Evolutionary conservation across 768 basidiomycete species (phyloP).

Genomic region (Chalciporus piperatus): DNA sequence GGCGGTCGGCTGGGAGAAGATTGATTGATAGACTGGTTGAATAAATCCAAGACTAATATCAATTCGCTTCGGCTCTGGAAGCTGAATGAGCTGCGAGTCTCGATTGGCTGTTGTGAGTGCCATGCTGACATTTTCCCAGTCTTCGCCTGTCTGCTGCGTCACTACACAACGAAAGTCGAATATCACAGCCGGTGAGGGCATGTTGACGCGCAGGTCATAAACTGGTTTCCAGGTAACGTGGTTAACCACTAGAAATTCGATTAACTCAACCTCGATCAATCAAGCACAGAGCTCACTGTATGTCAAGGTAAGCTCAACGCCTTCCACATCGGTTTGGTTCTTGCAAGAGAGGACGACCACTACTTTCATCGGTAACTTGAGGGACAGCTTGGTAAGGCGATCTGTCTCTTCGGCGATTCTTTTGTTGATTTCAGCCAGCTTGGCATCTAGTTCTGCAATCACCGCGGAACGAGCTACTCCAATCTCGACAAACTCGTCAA

Average conservation of each 20-base stretch:
- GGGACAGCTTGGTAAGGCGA: slow-evolving; percentile 1
- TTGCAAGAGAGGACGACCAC: slow-evolving; percentile 10
- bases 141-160: slow-evolving; percentile 29
- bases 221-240: slow-evolving; percentile 19
- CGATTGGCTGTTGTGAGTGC: slow-evolving; percentile 24
- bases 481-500: slow-evolving; percentile 23
- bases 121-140: slow-evolving; percentile 28
- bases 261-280: background rate
- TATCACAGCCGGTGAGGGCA: slow-evolving; percentile 12
- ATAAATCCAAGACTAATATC: slow-evolving; percentile 8
- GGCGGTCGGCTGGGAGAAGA: too few species aligned
- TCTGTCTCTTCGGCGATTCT: slow-evolving; percentile 13
- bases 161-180: slow-evolving; percentile 31
- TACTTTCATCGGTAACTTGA: background rate
- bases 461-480: slow-evolving; percentile 14
- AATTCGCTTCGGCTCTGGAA: slow-evolving; percentile 22
- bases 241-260: slow-evolving; percentile 7
- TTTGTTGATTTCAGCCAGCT: slow-evolving; percentile 8
- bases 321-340: slow-evolving; percentile 1
- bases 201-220: slow-evolving; percentile 17
- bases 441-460: slow-evolving; percentile 15
- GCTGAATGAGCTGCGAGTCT: slow-evolving; percentile 14
- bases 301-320: slow-evolving; percentile 14
- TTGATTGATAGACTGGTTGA: background rate
- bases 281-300: slow-evolving; percentile 12